Conservation (phyloP, 108 stramenopile genomes). For the Hondaea fermentalgiana region DNA sequence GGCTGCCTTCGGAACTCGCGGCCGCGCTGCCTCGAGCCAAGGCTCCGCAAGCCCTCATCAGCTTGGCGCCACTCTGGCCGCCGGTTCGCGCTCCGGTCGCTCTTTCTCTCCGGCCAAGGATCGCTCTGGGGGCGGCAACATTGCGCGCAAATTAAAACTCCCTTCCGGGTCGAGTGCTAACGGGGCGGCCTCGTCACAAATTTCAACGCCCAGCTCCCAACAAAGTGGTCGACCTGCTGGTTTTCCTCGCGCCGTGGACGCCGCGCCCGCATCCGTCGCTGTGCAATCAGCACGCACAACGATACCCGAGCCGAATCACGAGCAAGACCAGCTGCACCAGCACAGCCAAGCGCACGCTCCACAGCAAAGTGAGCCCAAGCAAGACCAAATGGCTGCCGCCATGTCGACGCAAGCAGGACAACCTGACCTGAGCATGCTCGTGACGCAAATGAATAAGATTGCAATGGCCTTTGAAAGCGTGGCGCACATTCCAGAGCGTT, state of each 20-base stretch:
- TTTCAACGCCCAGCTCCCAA: too few relatives aligned
- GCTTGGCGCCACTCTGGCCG: not conserved
- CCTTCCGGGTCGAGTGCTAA: not conserved
- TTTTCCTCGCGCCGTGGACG: too few relatives aligned
- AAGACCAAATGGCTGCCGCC: not conserved
- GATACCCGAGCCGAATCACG: too few relatives aligned
- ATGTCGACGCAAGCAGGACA: not conserved
- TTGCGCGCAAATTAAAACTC: not conserved
- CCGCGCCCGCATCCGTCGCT: too few relatives aligned
- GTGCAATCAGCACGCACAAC: too few relatives aligned
- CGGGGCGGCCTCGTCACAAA: not conserved
- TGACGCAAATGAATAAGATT: not conserved
- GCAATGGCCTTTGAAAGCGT: slow-evolving; percentile 6
- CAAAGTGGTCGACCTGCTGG: too few relatives aligned
- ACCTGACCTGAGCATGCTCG: not conserved
- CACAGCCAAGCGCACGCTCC: too few relatives aligned
- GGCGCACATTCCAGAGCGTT: not conserved
- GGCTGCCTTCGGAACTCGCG: not conserved
- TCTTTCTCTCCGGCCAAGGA: not conserved
- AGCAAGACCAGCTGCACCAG: too few relatives aligned
- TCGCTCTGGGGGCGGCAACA: not conserved
- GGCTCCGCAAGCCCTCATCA: not conserved
- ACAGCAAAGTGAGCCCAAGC: too few relatives aligned
- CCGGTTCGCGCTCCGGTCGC: not conserved
- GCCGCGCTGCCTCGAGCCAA: not conserved